These are phyloP conservation scores for Pseudogymnoascus sp. DNA, from an alignment of 2,329 filamentous ascomycete species.

Conservation along the genomic window DNA sequence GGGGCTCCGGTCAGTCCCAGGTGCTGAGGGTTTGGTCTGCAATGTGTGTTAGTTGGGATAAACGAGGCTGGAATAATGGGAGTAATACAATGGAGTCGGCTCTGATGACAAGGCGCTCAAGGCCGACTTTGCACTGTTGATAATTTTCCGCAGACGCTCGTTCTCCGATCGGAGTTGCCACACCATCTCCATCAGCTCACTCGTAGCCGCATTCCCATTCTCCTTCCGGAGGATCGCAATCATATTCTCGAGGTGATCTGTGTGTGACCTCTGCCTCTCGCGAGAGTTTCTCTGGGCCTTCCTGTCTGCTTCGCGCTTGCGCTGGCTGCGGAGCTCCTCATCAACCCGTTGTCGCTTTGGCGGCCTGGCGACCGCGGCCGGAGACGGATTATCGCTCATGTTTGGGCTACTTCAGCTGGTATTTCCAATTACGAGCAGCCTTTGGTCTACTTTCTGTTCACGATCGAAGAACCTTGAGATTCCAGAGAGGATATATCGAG, in stretches of 20 bases:
- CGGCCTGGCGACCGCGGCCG: conserved; percentile 25
- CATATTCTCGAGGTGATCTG: conserved; percentile 18
- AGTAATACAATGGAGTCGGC: background rate
- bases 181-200: conserved; percentile 18
- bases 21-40: background rate
- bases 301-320: conserved; percentile 19
- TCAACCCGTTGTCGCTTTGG: background rate
- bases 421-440: background rate
- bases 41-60: background rate
- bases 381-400: conserved; percentile 20
- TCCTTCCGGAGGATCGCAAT: conserved; percentile 17
- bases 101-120: conserved; percentile 10
- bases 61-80: background rate
- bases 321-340: conserved; percentile 3
- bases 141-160: conserved; percentile 18
- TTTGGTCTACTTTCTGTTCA: background rate
- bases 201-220: conserved; percentile 15
- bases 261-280: conserved; percentile 18
- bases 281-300: conserved; percentile 19
- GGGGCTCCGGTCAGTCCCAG: background rate
- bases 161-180: conserved; percentile 15
- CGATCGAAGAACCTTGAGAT: background rate
- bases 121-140: conserved; percentile 16
- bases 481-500: background rate
- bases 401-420: background rate